A percentile compares a stretch with the other conserved stretches of the same genome.
Conservation (phyloP, 169 alveolate species). For the Plasmodium billcollinsi region DNA sequence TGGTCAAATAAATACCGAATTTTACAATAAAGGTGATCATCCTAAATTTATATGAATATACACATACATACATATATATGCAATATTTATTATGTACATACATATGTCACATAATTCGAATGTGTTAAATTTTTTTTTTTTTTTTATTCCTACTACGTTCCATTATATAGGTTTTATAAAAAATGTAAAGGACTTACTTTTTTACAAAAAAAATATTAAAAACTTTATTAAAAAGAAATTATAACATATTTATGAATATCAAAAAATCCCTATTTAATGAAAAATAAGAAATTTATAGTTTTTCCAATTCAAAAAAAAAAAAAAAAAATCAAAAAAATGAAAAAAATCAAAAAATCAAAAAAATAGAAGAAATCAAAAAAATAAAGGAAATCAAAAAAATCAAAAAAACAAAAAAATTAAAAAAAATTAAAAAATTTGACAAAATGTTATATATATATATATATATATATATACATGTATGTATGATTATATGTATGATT, state of each 20-base stretch:
- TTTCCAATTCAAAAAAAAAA: too few relatives aligned
- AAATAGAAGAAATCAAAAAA: too few relatives aligned
- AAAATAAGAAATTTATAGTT: too few relatives aligned
- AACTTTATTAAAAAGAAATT: constrained; percentile 29
- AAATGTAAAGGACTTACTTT: constrained; percentile 34
- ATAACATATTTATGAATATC: constrained; percentile 1
- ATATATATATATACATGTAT: too few relatives aligned
- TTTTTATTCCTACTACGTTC: background rate
- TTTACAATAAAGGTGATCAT: constrained; percentile 45
- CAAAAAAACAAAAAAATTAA: too few relatives aligned
- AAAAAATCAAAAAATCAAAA: too few relatives aligned
- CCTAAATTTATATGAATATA: background rate
- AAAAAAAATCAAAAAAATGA: too few relatives aligned
- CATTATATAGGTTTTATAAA: constrained; percentile 30
- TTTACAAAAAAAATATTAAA: constrained; percentile 59
- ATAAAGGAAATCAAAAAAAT: too few relatives aligned
- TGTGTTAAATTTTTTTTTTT: background rate
- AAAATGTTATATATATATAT: too few relatives aligned
- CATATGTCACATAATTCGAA: background rate
- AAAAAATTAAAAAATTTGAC: too few relatives aligned
- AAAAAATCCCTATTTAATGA: background rate
- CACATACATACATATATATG: background rate
- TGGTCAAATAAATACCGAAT: constrained; percentile 4
- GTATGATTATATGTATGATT: too few relatives aligned
- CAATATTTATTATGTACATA: background rate